phyloP scores from a whole-genome alignment of 495 filamentous ascomycete species.

The Elaphomyces granulatus region DNA sequence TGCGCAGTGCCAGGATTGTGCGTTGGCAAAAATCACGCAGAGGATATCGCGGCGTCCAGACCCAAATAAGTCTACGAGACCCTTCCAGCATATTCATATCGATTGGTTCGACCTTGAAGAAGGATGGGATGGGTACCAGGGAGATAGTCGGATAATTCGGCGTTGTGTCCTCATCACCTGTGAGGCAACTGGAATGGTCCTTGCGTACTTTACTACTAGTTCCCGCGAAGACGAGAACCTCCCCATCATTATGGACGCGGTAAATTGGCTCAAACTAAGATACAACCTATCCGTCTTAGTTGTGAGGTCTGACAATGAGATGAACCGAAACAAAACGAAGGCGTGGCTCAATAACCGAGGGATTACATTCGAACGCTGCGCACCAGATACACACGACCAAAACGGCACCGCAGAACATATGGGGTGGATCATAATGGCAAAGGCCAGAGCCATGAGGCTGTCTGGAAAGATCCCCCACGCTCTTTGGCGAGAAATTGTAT shows the following conservation, averaged over 20 bases:
- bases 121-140: not conserved
- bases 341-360: too few relatives aligned
- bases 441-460: not conserved
- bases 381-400: not conserved
- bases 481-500: conserved; percentile 2
- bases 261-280: not conserved
- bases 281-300: not conserved
- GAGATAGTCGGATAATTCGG: not conserved
- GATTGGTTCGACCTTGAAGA: not conserved
- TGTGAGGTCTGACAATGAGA: not conserved
- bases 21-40: too few relatives aligned
- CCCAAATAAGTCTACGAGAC: not conserved
- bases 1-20: too few relatives aligned
- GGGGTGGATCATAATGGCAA: not conserved
- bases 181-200: too few relatives aligned
- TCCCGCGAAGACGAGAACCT: not conserved
- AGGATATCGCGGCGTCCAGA: too few relatives aligned
- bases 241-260: not conserved
- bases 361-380: too few relatives aligned
- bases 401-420: not conserved
- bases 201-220: not conserved
- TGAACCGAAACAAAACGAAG: not conserved
- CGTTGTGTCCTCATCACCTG: not conserved
- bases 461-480: not conserved
- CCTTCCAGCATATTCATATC: not conserved